Evolutionary conservation across 164 flowering plant species (phyloP), one percentile per base, ranked within the genome.

Genomic region (Vitis rupestris): DNA sequence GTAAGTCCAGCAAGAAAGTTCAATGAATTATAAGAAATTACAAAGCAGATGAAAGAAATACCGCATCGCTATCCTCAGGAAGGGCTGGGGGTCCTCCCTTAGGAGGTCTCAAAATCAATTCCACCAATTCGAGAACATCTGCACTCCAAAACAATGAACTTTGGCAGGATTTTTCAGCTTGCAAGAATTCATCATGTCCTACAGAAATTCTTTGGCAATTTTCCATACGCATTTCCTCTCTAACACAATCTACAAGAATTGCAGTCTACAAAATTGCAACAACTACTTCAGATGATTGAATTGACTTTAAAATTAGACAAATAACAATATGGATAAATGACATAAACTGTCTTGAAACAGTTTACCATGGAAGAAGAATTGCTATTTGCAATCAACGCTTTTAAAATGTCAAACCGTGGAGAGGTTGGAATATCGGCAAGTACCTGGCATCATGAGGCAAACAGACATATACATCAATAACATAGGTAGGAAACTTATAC

Each of bases 51-150:
- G 27, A 62, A 49, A 9, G 17, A 47, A 50, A 60, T 86, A 96
- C 99, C 87, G 89, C 90, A 80, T 96, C 98, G 74, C 81, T 75
- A 57, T 87, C 65, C 77, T 96, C 93, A 4, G 96, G 96, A 63
- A 95, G 84, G 52, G 75, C 63, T 4, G 97, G 97, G 72, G 90
- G 95, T 50, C 97, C 94, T 66, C 97, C 94, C 68, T 72, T 69
- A 16, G 88, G 83, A 55, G 99, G 97, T 78, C 83, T 83, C 79
- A 94, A 80, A 67, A 94, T 80, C 55, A 79, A 64, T 77, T 84
- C 97, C 69, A 94, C 87, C 75, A 92, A 78, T 57, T 91, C 91
- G 59, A 94, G 92, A 47, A 82, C 83, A 75, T 37, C 56, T 48
- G 78, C 14, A 71, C 66, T 82, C 90, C 91, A 88, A 82, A 84